Evolutionary conservation across 371 early-diverging fungal genomes (phyloP), one percentile per base, ranked within the genome.

Genomic region (Rhizopus sp.): DNA sequence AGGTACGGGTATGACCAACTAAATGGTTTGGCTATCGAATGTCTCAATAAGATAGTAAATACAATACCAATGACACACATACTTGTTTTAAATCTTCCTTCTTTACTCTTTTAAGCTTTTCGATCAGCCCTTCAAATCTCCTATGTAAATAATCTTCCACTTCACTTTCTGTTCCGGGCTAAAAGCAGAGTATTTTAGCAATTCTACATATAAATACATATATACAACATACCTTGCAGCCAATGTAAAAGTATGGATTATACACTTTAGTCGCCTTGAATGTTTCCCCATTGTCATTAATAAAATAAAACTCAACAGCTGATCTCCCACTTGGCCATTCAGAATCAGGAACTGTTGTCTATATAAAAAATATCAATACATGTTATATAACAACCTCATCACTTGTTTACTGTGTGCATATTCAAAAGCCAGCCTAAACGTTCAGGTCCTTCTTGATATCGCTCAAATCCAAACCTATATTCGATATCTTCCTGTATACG

Each of bases 391-490:
- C 5, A 23, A 23, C 23, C 23, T 23, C 23, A 23, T 23, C 23
- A 23, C 12, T 48, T 16, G 3, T 13, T 45, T 81, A 93, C 93
- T 59, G 92, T 81, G 51, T 94, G 93, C 85, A 96, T 94, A 72
- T 98, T 98, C 32, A 96, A 84, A 45, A 98, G 77, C 97, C 97
- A 98, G 1, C 99, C 99, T 13, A 95, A 70, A 33, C 83, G 83
- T 42, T 80, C 80, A 13, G 89, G 88, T 0, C 94, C 94, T 45
- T 93, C 92, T 23, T 86, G 84, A 66, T 88, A 90, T 50, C 88
- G 75, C 10, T 72, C 66, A 62, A 94, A 96, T 7, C 95, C 95
- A 64, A 97, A 82, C 52, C 80, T 79, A n/a, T 72, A 74, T 63
- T 96, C 94, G 38, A 95, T 67, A 55, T 73, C 85, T 66, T 90